Base-by-base conservation (phyloP, 805 yeast species). In the Debaryomyces maramus region DNA sequence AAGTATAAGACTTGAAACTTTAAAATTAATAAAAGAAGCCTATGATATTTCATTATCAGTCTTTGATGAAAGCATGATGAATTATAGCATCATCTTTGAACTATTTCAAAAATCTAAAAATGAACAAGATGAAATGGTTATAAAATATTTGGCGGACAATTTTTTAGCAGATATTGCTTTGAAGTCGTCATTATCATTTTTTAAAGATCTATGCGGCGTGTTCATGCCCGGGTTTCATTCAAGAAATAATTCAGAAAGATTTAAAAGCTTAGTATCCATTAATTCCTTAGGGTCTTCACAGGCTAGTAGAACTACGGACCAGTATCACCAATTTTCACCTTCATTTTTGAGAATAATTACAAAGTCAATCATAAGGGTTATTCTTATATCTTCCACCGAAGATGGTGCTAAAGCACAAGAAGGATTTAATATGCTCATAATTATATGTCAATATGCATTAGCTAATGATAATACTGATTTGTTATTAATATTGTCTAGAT, bases 401-500 rank as follows among this genome's bases (percentile, higher is more conserved):
- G 52, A 61, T 32, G 51, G 51, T 4, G 43, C 17, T 19, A 62
- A 63, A 26, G 66, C 73, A 3, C 51, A 41, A 34, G 55, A 51
- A 22, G 46, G 59, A 5, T 71, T 53, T 44, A 47, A 56, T 1
- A 45, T 55, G 18, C 55, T 75, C 41, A 54, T 70, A n/a, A 40
- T 50, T 1, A 55, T 73, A 17, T 67, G 71, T 6, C 60, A 63
- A 4, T 45, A 46, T 37, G 66, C 74, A 0, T 55, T 78, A 8
- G 40, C 50, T 2, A 55, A 54, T 15, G 65, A 65, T 13, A 53
- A 69, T 14, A 52, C 60, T 3, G 64, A 63, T 7, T 47, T 72
- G 4, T 58, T 77, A 34, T 57, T 84, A n/a, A 63, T 71, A 4
- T 56, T 78, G 2, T 65, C 80, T 5, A 71, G 82, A 36, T 61